A percentile compares a stretch with the other conserved stretches of the same genome.
Conservation (phyloP, 2,329 filamentous ascomycete species). For the Massarina eburnea region DNA sequence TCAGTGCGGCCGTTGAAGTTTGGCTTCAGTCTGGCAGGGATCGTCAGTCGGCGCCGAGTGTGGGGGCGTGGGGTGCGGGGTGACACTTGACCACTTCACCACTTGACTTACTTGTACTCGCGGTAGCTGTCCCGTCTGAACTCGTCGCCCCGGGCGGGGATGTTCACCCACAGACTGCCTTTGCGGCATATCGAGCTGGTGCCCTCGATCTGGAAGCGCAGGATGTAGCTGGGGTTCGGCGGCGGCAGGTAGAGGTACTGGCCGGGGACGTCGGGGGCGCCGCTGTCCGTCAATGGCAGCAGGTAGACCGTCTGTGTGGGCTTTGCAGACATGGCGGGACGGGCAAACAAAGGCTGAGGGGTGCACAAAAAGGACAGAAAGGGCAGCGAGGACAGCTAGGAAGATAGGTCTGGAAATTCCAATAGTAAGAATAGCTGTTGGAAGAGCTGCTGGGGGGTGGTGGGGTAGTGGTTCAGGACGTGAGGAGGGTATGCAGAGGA, state of each 20-base stretch:
- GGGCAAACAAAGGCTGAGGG: constrained; percentile 13
- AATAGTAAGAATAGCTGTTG: constrained; percentile 10
- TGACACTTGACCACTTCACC: neutral
- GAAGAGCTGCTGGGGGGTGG: too few relatives aligned
- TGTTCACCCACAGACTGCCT: constrained; percentile 95
- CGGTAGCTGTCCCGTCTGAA: constrained; percentile 81
- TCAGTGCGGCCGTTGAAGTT: constrained; percentile 92
- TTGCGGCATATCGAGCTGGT: constrained; percentile 93
- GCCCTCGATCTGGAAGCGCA: constrained; percentile 90
- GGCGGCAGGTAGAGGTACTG: constrained; percentile 91
- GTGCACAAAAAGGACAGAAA: constrained; percentile 8
- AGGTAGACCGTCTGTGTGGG: constrained; percentile 66
- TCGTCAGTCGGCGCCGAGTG: constrained; percentile 13
- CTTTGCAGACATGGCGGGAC: constrained; percentile 26
- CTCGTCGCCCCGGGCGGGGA: constrained; percentile 72
- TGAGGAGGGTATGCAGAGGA: neutral
- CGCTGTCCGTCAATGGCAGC: constrained; percentile 87
- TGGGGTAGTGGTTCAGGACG: too few relatives aligned
- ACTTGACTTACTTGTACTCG: constrained; percentile 76
- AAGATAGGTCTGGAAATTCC: too few relatives aligned
- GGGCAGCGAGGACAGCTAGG: neutral
- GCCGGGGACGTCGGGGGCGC: constrained; percentile 84
- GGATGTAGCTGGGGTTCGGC: constrained; percentile 68
- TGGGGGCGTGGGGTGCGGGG: neutral
- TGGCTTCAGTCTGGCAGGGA: constrained; percentile 68